Conservation (phyloP, 2,329 filamentous ascomycete genomes). For the Ceratocystis alfenasii region DNA sequence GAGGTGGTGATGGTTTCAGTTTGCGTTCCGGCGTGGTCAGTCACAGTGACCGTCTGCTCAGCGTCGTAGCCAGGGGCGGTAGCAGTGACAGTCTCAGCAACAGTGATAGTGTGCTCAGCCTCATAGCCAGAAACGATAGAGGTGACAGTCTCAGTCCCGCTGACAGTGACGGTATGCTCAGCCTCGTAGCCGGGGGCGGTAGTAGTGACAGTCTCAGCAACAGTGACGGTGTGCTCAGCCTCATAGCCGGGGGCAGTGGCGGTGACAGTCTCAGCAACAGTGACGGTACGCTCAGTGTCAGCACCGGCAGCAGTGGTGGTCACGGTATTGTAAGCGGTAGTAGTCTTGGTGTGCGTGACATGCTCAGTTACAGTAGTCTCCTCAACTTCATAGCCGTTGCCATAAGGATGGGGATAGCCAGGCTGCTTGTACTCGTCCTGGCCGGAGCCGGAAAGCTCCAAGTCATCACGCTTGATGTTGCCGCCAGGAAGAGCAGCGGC, state of each 20-base stretch:
- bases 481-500: conserved; percentile 15
- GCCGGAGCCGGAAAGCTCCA: conserved; percentile 11
- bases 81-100: conserved; percentile 29
- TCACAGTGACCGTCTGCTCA: conserved; percentile 24
- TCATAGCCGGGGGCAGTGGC: conserved; percentile 25
- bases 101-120: conserved; percentile 32
- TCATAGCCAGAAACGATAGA: conserved; percentile 30
- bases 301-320: conserved; percentile 17
- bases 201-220: conserved; percentile 23
- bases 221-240: conserved; percentile 25
- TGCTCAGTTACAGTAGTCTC: conserved; percentile 10
- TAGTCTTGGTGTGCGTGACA: conserved; percentile 12
- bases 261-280: conserved; percentile 24
- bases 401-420: conserved; percentile 17
- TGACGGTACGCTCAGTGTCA: conserved; percentile 15
- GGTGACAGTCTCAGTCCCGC: conserved; percentile 33
- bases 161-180: conserved; percentile 23
- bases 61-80: conserved; percentile 28
- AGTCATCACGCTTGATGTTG: conserved; percentile 19
- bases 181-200: conserved; percentile 14
- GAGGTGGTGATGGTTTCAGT: conserved; percentile 19
- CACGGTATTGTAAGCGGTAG: conserved; percentile 14
- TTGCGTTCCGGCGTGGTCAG: neutral
- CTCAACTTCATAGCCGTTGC: conserved; percentile 13
- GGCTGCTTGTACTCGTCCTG: conserved; percentile 19